A percentile compares a stretch with the other conserved stretches of the same genome.
phyloP scores from a whole-genome alignment of 164 flowering plant genomes.

The Malania oleifera region DNA sequence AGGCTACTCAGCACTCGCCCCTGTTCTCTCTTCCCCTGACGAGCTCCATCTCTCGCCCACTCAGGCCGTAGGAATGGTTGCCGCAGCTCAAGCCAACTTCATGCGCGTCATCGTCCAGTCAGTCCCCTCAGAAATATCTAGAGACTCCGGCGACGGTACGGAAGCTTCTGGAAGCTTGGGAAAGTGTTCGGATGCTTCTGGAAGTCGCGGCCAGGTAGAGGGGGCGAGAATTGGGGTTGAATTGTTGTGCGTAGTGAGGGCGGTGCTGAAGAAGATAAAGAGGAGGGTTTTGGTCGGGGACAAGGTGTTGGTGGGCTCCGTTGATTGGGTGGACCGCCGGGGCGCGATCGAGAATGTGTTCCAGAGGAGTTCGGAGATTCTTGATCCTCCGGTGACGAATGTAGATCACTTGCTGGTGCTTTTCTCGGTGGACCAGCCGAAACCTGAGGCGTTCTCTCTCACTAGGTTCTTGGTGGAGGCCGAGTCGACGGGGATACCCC shows the following conservation, averaged over 20 bases:
- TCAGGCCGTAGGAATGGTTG: constrained; percentile 76
- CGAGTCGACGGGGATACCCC: constrained; percentile 77
- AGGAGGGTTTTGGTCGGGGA: constrained; percentile 93
- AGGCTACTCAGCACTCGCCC: constrained; percentile 46
- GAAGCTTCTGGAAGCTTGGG: constrained; percentile 18
- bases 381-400: constrained; percentile 90
- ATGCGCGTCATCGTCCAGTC: constrained; percentile 84
- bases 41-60: constrained; percentile 36
- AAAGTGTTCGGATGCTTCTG: not conserved
- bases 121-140: constrained; percentile 13
- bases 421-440: constrained; percentile 89
- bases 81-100: constrained; percentile 89
- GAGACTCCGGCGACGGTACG: constrained; percentile 12
- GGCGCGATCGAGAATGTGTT: constrained; percentile 93
- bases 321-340: constrained; percentile 87
- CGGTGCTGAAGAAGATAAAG: constrained; percentile 87
- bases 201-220: constrained; percentile 4
- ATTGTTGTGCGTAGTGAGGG: constrained; percentile 78
- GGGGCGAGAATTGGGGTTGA: constrained; percentile 43
- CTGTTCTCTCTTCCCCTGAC: constrained; percentile 31
- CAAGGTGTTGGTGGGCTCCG: constrained; percentile 77
- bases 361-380: constrained; percentile 53
- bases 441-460: constrained; percentile 60
- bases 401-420: constrained; percentile 86
- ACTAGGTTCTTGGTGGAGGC: constrained; percentile 95